A percentile compares a stretch with the other conserved stretches of the same genome.
These are phyloP conservation scores for Heliamphora pulchella DNA, from an alignment of 179 eudicot genomes.

Conservation along the genomic window DNA sequence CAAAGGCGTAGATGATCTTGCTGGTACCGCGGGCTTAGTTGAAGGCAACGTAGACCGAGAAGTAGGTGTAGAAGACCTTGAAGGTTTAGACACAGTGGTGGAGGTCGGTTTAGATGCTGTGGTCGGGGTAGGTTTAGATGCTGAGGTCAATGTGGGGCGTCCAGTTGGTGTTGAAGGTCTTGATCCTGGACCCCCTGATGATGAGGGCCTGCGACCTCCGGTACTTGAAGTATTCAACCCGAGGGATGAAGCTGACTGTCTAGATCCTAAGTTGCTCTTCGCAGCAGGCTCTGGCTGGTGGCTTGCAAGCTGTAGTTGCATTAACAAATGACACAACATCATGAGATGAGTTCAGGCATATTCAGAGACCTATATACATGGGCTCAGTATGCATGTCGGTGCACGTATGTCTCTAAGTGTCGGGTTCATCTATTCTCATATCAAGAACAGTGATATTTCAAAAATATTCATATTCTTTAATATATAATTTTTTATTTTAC, in stretches of 20 bases:
- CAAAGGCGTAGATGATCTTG: conserved; percentile 50
- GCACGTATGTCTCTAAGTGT: too few species aligned
- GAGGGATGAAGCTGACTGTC: conserved; percentile 51
- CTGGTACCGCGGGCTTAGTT: not conserved
- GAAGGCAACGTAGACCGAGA: conserved; percentile 16
- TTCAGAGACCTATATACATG: not conserved
- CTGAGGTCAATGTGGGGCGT: conserved; percentile 50
- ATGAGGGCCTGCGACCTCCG: conserved; percentile 78
- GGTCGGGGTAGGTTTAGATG: conserved; percentile 47
- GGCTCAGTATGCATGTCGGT: too few species aligned
- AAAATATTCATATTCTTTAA: too few species aligned
- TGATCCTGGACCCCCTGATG: conserved; percentile 82
- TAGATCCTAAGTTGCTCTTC: conserved; percentile 52
- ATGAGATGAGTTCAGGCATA: not conserved
- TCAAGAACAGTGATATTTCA: too few species aligned
- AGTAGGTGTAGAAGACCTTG: conserved; percentile 38
- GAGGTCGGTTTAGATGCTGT: conserved; percentile 32
- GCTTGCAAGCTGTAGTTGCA: conserved; percentile 55
- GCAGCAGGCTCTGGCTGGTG: conserved; percentile 55
- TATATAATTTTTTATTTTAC: too few species aligned
- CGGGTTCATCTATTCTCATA: too few species aligned
- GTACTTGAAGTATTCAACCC: conserved; percentile 53
- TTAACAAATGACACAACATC: conserved; percentile 11
- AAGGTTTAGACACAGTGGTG: conserved; percentile 14
- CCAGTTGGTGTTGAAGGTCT: conserved; percentile 93